Evolutionary conservation across 1,284 basidiomycete genomes (phyloP).

Genomic region (Naganishia liquefaciens): DNA sequence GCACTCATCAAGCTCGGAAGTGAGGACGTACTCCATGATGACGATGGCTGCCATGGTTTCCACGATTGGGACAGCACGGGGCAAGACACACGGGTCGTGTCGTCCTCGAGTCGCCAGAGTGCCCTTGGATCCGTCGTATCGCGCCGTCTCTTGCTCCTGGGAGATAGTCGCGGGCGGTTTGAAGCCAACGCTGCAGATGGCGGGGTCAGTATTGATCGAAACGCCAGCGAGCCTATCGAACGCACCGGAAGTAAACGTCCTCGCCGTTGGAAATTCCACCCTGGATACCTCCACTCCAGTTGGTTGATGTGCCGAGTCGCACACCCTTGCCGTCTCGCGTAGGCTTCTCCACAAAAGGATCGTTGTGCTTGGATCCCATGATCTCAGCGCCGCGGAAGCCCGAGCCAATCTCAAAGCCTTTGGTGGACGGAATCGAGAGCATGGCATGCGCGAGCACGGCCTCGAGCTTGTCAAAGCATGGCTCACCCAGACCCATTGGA

Average conservation of each 20-base stretch:
- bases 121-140: conserved; percentile 88
- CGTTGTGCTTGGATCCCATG: conserved; percentile 91
- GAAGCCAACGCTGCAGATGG: conserved; percentile 76
- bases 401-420: conserved; percentile 96
- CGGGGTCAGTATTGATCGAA: not conserved
- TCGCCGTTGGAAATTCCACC: conserved; percentile 98
- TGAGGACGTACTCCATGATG: conserved; percentile 72
- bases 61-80: conserved; percentile 94
- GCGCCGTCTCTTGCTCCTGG: conserved; percentile 83
- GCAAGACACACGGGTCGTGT: conserved; percentile 97
- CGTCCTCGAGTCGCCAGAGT: conserved; percentile 86
- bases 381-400: conserved; percentile 96
- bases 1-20: not conserved
- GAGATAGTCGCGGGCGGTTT: conserved; percentile 98
- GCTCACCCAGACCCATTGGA: conserved; percentile 91
- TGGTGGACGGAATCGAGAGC: conserved; percentile 98
- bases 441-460: conserved; percentile 95
- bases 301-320: conserved; percentile 77
- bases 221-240: not conserved
- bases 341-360: conserved; percentile 66
- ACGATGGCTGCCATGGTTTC: conserved; percentile 97
- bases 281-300: conserved; percentile 97
- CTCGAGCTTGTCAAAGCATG: conserved; percentile 98
- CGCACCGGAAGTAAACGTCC: conserved; percentile 92
- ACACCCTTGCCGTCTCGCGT: conserved; percentile 58